Conservation (phyloP, 1,139 yeast genomes). For the Zygosaccharomyces sapae region DNA sequence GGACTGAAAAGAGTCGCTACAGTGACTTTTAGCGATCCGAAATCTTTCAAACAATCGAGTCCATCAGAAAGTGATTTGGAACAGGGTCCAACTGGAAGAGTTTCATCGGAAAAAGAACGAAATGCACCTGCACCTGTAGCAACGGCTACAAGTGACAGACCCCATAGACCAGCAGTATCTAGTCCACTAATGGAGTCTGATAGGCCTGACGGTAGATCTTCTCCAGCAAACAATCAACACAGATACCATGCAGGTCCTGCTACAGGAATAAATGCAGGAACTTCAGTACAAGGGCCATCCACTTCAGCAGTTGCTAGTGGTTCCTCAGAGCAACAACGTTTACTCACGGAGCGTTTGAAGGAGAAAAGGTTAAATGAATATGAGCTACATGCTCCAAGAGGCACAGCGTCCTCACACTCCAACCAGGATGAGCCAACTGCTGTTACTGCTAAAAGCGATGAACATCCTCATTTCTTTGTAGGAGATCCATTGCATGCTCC, state of each 20-base stretch:
- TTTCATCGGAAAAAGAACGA: conserved; percentile 42
- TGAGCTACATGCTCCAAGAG: conserved; percentile 4
- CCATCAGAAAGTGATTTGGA: conserved; percentile 37
- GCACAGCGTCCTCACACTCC: conserved; percentile 1
- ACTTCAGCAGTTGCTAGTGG: conserved; percentile 3
- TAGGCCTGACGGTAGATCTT: conserved; percentile 5
- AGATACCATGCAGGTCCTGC: conserved; percentile 3
- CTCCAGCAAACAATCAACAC: conserved; percentile 5
- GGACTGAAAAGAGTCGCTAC: conserved; percentile 37
- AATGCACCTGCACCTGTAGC: conserved; percentile 5
- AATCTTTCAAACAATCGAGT: conserved; percentile 18
- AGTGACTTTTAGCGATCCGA: conserved; percentile 36
- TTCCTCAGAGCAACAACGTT: conserved; percentile 9
- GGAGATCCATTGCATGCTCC: conserved; percentile 59
- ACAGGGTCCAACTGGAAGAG: conserved; percentile 55
- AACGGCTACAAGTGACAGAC: conserved; percentile 7
- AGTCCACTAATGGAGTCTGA: conserved; percentile 10
- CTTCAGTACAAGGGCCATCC: background rate
- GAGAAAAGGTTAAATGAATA: conserved; percentile 6
- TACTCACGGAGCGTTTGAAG: conserved; percentile 8
- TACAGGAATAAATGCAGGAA: background rate
- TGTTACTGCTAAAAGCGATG: conserved; percentile 27
- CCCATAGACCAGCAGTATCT: conserved; percentile 10
- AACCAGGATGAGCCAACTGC: background rate
- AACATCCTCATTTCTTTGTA: conserved; percentile 77